Evolutionary conservation across 352 stramenopile species (phyloP).

Genomic region (Pythium chondricola): DNA sequence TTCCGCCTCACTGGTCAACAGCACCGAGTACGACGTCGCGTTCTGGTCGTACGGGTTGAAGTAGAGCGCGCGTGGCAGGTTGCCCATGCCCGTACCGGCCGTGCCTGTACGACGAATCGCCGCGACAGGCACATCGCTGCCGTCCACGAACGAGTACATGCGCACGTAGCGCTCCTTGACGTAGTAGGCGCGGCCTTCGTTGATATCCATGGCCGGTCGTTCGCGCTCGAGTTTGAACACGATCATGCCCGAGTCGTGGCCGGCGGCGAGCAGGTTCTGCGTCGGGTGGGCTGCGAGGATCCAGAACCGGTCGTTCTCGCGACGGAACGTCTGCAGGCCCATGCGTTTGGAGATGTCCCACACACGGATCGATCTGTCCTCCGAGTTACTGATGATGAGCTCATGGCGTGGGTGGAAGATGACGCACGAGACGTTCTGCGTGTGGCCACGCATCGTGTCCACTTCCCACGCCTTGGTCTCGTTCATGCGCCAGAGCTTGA

Average conservation of each 20-base stretch:
- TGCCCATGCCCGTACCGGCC: conserved; percentile 84
- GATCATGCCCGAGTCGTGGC: conserved; percentile 99
- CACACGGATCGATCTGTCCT: conserved; percentile 98
- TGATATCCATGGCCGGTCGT: conserved; percentile 90
- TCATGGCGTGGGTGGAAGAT: conserved; percentile 99
- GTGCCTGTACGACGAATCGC: conserved; percentile 65
- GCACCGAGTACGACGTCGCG: conserved; percentile 86
- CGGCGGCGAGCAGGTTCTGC: conserved; percentile 97
- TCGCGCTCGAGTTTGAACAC: conserved; percentile 99
- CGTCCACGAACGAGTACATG: conserved; percentile 92
- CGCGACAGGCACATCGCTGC: conserved; percentile 69
- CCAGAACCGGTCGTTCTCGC: conserved; percentile 99
- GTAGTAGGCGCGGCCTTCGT: conserved; percentile 91
- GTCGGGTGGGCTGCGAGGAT: conserved; percentile 94
- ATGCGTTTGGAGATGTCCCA: conserved; percentile 99
- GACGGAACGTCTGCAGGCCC: conserved; percentile 97
- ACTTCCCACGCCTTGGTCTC: conserved; percentile 99
- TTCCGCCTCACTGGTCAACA: conserved; percentile 95
- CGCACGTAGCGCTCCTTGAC: conserved; percentile 97
- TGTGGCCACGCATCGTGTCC: conserved; percentile 99
- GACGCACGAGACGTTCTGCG: conserved; percentile 99
- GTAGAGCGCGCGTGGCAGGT: conserved; percentile 90
- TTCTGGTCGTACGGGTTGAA: conserved; percentile 96
- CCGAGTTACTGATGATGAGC: conserved; percentile 98
- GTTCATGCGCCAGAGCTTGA: conserved; percentile 99